phyloP scores from a whole-genome alignment of 768 basidiomycete genomes.

The Tremella yokohamensis region DNA sequence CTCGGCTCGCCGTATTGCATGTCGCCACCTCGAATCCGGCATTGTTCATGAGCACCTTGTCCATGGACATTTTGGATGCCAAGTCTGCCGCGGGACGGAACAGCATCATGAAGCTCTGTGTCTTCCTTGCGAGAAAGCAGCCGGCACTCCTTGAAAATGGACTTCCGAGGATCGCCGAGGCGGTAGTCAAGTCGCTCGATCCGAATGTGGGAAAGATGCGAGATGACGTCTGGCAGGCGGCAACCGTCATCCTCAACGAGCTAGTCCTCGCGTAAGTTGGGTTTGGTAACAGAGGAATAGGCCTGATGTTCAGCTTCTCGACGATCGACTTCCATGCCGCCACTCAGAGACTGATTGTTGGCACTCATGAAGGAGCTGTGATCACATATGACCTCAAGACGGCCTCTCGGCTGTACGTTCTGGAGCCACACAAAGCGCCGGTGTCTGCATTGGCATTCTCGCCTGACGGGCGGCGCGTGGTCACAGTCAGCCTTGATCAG shows the following conservation, averaged over 20 bases:
- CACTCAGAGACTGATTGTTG: slow-evolving; percentile 84
- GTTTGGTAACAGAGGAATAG: neutral
- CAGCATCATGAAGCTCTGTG: slow-evolving; percentile 86
- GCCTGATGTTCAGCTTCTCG: slow-evolving; percentile 63
- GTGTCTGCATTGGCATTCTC: slow-evolving; percentile 86
- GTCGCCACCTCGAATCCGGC: slow-evolving; percentile 79
- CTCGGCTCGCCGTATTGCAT: slow-evolving; percentile 75
- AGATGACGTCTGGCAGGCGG: slow-evolving; percentile 82
- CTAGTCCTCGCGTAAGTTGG: slow-evolving; percentile 80
- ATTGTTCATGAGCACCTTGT: slow-evolving; percentile 89
- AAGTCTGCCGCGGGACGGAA: slow-evolving; percentile 67
- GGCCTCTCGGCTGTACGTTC: slow-evolving; percentile 86
- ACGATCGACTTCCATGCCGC: slow-evolving; percentile 87
- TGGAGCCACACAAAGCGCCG: slow-evolving; percentile 81
- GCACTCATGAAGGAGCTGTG: slow-evolving; percentile 88
- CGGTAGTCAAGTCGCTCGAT: slow-evolving; percentile 93
- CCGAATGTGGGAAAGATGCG: slow-evolving; percentile 69
- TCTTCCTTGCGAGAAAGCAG: slow-evolving; percentile 89
- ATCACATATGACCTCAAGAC: slow-evolving; percentile 84
- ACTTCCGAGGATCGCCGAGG: slow-evolving; percentile 81
- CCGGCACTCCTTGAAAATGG: slow-evolving; percentile 79
- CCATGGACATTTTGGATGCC: slow-evolving; percentile 75
- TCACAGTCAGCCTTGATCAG: slow-evolving; percentile 83
- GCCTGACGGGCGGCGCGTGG: slow-evolving; percentile 82
- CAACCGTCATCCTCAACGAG: slow-evolving; percentile 88